Evolutionary conservation across 2,329 filamentous ascomycete species (phyloP), one percentile per base, ranked within the genome.

Genomic region (Parastagonospora avenae): DNA sequence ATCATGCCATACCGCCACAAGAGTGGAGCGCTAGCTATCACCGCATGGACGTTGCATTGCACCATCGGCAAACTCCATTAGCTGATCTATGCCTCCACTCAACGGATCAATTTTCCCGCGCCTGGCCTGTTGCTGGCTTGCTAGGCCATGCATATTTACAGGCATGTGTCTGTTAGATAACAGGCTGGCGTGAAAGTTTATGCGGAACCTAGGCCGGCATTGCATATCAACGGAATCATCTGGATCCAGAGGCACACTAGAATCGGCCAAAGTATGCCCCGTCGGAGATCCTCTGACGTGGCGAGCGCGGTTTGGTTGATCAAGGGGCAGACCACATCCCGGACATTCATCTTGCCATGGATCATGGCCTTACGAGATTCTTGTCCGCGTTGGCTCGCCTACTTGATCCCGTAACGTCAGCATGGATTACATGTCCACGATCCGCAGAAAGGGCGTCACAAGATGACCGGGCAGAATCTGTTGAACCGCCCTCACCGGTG

Each of bases 241-340:
- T 74, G 70, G 68, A 61, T 68, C 69, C 60, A 66, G 63, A 67
- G 63, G 63, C 59, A 75, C 74, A 74, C 76, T 78, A 78, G 76
- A 71, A 73, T 71, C 68, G 72, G 73, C 75, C 75, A 74, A 71
- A 76, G 71, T 71, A 70, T 74, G 68, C 72, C 70, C 74, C 71
- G 72, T 77, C 76, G 77, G 75, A 77, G 76, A 79, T 75, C 77
- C 74, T 77, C 77, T 79, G 77, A 80, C 77, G 77, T 80, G 77
- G 77, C 77, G 74, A 71, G 56, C 71, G 66, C 67, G 74, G 73
- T 74, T 68, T 77, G 74, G 75, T 75, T 74, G 70, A 75, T 69
- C 58, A 55, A 54, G 66, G 65, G 67, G 64, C 65, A 68, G 63
- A 52, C 65, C 61, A 67, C 67, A 65, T 67, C 67, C 65, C 66